Evolutionary conservation across 129 eudicot genomes (phyloP).

Genomic region (Saussurea involucrata): DNA sequence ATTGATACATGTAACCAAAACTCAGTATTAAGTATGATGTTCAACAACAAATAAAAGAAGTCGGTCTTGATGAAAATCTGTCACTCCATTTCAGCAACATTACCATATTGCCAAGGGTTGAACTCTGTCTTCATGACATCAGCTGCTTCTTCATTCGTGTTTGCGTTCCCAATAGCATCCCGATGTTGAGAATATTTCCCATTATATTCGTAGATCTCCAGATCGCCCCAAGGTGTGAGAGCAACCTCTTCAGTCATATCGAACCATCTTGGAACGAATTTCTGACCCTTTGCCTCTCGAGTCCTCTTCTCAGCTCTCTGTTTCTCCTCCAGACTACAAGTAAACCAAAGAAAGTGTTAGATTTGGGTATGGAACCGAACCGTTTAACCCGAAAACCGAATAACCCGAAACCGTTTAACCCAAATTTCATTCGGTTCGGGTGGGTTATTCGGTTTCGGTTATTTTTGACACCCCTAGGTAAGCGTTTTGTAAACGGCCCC

Average conservation of each 20-base stretch:
- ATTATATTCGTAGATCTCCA: constrained; percentile 73
- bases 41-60: constrained; percentile 21
- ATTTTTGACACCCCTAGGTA: no score
- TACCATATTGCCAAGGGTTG: constrained; percentile 89
- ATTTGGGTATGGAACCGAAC: background rate
- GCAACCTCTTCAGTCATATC: constrained; percentile 58
- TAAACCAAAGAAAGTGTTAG: background rate
- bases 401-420: no score
- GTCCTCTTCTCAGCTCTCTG: constrained; percentile 90
- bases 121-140: constrained; percentile 54
- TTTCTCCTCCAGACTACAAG: constrained; percentile 77
- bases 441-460: no score
- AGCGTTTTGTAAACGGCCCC: no score
- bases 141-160: constrained; percentile 21
- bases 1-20: constrained; percentile 16
- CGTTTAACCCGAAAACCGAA: background rate
- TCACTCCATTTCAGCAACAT: constrained; percentile 44
- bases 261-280: constrained; percentile 78
- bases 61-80: constrained; percentile 15
- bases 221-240: constrained; percentile 93
- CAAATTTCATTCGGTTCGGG: no score
- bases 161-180: constrained; percentile 39
- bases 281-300: constrained; percentile 76
- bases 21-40: constrained; percentile 18
- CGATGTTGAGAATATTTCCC: constrained; percentile 74